Evolutionary conservation across 2,329 filamentous ascomycete genomes (phyloP).

Genomic region (Nemania sp.): DNA sequence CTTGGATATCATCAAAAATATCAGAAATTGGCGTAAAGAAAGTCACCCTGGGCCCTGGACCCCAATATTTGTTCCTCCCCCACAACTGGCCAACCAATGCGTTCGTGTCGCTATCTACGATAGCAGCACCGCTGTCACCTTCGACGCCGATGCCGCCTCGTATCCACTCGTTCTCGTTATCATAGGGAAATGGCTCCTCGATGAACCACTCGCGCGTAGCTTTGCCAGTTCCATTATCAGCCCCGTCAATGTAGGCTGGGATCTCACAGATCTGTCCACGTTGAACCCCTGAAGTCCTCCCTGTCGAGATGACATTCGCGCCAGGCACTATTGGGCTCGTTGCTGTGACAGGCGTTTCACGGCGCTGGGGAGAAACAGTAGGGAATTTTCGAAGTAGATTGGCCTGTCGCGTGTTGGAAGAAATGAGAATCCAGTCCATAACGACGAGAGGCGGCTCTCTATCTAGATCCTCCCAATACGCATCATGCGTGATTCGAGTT

Average conservation of each 20-base stretch:
- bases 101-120: slow-evolving; percentile 47
- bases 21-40: slow-evolving; percentile 51
- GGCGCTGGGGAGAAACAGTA: slow-evolving; percentile 38
- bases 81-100: slow-evolving; percentile 48
- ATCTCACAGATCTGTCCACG: slow-evolving; percentile 48
- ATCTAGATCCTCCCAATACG: slow-evolving; percentile 49
- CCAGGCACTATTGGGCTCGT: slow-evolving; percentile 42
- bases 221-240: slow-evolving; percentile 46
- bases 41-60: slow-evolving; percentile 45
- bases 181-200: slow-evolving; percentile 44
- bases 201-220: slow-evolving; percentile 52
- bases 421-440: slow-evolving; percentile 50
- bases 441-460: slow-evolving; percentile 47
- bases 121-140: slow-evolving; percentile 50
- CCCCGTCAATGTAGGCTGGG: slow-evolving; percentile 47
- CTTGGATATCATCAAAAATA: slow-evolving; percentile 51
- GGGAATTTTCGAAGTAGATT: slow-evolving; percentile 49
- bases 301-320: slow-evolving; percentile 44
- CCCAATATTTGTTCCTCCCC: slow-evolving; percentile 50
- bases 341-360: slow-evolving; percentile 40
- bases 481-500: slow-evolving; percentile 48
- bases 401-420: slow-evolving; percentile 40
- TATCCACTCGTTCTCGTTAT: slow-evolving; percentile 50
- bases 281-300: slow-evolving; percentile 49
- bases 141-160: slow-evolving; percentile 49